Evolutionary conservation across 305 asterid species (phyloP), one percentile per base, ranked within the genome.

Genomic region (Plantago rigida): DNA sequence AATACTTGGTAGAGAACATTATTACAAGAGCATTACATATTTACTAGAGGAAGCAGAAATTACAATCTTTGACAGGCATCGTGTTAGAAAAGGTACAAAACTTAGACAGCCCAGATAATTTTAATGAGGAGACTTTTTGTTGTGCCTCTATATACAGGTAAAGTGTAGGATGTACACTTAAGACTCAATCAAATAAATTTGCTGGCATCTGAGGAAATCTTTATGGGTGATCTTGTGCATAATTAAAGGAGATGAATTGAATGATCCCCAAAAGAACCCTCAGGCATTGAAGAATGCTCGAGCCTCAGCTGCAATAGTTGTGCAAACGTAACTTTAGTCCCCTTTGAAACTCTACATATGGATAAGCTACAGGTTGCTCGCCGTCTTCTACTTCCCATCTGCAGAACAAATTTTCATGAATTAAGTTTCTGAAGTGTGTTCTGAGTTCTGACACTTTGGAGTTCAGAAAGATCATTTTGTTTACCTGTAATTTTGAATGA

Each of bases 321-420:
- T 75, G 69, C 62, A 82, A 59, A 47, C 67, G 78, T 61, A 85
- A 51, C 62, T 53, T 78, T 46, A 85, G 63, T 22, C 82, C 90
- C 36, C 55, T 78, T 42, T 53, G 70, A 56, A 86, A 86, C 65
- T 84, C 95, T 46, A 86, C 92, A 45, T 84, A 84, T 14, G 95
- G 95, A 75, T 81, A 73, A 24, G 95, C 92, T 14, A 84, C 60
- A 3, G 92, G 82, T 15, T 82, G 70, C 58, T 81, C 91, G 7
- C 78, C 84, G 14, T 83, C 89, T 69, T 80, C 86, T 0, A 81
- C 70, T 1, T 76, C 75, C 95, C 95, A 86, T 63, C 95, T 83
- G 66, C 69, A 71, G 1, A 44, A 45, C 5, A 13, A 36, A 39
- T 41, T 2, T 9, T 10, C 29, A 24, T 9, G 10, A 22, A 34